Evolutionary conservation across 805 yeast species (phyloP).

Genomic region (Clavispora carvajalis): DNA sequence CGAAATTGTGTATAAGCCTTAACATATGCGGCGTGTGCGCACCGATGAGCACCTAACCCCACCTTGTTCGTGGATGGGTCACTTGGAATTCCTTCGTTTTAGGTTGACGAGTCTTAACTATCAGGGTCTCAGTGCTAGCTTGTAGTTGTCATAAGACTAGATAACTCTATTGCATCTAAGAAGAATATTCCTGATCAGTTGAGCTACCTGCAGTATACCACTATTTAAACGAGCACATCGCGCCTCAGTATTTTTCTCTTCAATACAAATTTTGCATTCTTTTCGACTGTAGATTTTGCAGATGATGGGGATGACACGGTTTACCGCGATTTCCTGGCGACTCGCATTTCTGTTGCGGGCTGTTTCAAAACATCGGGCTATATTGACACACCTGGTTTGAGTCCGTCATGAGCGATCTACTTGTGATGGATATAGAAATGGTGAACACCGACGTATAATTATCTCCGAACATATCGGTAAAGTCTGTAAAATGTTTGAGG

Average conservation of each 20-base stretch:
- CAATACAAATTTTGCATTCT: not conserved
- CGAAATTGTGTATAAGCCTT: not conserved
- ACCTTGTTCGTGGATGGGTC: no score
- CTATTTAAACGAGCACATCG: not conserved
- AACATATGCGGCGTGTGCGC: slow-evolving; percentile 11
- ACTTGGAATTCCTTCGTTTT: no score
- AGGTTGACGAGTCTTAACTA: no score
- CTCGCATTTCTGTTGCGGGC: slow-evolving; percentile 4
- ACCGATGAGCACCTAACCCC: slow-evolving; percentile 4
- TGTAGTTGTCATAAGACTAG: no score
- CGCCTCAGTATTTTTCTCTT: not conserved
- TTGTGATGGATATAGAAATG: slow-evolving; percentile 41
- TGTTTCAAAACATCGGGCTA: slow-evolving; percentile 27
- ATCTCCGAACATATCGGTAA: no score
- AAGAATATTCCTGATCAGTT: no score
- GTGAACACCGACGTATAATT: slow-evolving; percentile 31
- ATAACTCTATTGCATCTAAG: no score
- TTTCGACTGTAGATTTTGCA: not conserved
- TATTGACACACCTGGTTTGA: slow-evolving; percentile 42
- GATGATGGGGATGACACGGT: not conserved
- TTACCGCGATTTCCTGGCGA: slow-evolving; percentile 4
- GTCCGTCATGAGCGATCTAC: slow-evolving; percentile 32
- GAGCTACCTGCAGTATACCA: not conserved
- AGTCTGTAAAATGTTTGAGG: no score
- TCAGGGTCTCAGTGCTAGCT: no score